phyloP scores from a whole-genome alignment of 352 stramenopile species.

The Phytophthora kernoviae region DNA sequence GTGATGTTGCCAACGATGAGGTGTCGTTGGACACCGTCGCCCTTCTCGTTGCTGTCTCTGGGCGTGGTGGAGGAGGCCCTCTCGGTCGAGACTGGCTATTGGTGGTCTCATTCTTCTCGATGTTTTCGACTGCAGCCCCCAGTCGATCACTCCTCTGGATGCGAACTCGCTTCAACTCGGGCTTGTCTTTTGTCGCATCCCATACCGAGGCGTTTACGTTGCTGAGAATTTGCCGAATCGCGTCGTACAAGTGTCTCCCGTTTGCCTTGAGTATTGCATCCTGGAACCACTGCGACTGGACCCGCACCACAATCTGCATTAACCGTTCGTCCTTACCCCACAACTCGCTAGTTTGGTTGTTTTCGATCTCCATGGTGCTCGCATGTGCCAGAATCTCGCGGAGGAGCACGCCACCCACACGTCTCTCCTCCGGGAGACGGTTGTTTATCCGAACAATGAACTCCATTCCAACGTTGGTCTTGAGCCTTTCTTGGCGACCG shows the following conservation, averaged over 20 bases:
- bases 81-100: constrained; percentile 15
- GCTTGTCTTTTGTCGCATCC: constrained; percentile 31
- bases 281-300: constrained; percentile 47
- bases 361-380: constrained; percentile 21
- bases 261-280: constrained; percentile 40
- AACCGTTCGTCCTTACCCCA: constrained; percentile 24
- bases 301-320: constrained; percentile 33
- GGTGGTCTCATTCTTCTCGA: constrained; percentile 7
- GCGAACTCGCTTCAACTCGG: constrained; percentile 10
- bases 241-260: constrained; percentile 39
- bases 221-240: constrained; percentile 27
- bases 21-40: background rate
- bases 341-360: constrained; percentile 16
- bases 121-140: constrained; percentile 8
- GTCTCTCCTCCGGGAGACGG: constrained; percentile 29
- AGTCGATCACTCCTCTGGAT: constrained; percentile 12
- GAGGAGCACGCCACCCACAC: constrained; percentile 36
- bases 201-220: constrained; percentile 23
- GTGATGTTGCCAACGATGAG: constrained; percentile 5
- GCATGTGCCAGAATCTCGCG: constrained; percentile 35
- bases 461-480: constrained; percentile 29
- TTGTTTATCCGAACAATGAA: constrained; percentile 48
- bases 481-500: constrained; percentile 15
- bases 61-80: constrained; percentile 13
- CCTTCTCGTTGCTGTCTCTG: constrained; percentile 9